phyloP scores from a whole-genome alignment of 768 basidiomycete species.

The Lentinula sp. region DNA sequence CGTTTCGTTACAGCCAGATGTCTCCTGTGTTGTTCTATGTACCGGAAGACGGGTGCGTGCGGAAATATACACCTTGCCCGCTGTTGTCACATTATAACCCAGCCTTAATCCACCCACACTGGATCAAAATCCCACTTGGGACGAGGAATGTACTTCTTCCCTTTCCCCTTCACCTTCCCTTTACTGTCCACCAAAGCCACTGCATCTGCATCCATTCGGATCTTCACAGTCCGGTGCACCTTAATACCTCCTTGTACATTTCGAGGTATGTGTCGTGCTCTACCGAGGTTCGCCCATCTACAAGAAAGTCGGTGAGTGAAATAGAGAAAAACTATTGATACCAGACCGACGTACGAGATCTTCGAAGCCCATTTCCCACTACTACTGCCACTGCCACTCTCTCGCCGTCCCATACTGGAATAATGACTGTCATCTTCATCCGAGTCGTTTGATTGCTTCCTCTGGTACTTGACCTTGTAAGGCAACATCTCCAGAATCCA shows the following conservation, averaged over 20 bases:
- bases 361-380: conserved; percentile 28
- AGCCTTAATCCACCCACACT: conserved; percentile 3
- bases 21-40: no score
- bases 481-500: conserved; percentile 60
- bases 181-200: not conserved
- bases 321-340: not conserved
- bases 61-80: not conserved
- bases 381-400: not conserved
- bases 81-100: no score
- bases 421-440: not conserved
- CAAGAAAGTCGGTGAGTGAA: not conserved
- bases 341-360: conserved; percentile 25
- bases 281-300: conserved; percentile 27
- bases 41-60: no score
- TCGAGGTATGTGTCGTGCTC: conserved; percentile 34
- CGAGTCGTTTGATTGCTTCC: conserved; percentile 10
- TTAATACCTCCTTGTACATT: conserved; percentile 23
- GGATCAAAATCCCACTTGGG: conserved; percentile 6
- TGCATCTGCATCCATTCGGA: conserved; percentile 35
- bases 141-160: not conserved
- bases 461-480: conserved; percentile 34
- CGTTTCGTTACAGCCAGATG: no score
- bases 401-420: not conserved
- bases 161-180: not conserved
- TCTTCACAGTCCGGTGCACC: conserved; percentile 39